These are phyloP conservation scores for Fusarium mexicanum DNA, from an alignment of 2,329 filamentous ascomycete genomes.

Conservation along the genomic window DNA sequence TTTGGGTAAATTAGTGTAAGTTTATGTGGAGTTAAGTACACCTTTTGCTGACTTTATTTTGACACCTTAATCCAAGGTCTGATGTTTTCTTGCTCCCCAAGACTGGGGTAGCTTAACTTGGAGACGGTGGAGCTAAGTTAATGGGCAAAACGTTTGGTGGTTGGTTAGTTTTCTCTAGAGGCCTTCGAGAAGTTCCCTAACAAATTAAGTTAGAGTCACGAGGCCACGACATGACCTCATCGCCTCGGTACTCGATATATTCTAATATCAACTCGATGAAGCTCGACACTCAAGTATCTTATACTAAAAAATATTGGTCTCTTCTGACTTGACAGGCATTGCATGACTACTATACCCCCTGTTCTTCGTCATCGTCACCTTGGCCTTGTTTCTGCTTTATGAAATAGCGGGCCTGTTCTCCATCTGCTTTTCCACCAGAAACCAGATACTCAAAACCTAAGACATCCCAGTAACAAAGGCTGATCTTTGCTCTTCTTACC, in stretches of 20 bases:
- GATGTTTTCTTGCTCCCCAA: background rate
- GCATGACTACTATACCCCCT: background rate
- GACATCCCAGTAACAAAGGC: constrained; percentile 18
- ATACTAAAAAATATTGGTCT: background rate
- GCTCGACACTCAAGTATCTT: background rate
- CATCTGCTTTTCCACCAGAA: constrained; percentile 3
- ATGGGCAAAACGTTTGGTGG: constrained; percentile 11
- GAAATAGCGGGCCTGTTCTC: constrained; percentile 21
- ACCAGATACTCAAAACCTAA: constrained; percentile 2
- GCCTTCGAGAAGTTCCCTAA: constrained; percentile 21
- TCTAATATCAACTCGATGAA: background rate
- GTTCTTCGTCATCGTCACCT: background rate
- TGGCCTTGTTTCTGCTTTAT: constrained; percentile 36
- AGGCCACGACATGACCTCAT: constrained; percentile 39
- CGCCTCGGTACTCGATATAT: constrained; percentile 3
- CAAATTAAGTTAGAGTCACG: constrained; percentile 26
- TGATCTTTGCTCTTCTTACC: constrained; percentile 15
- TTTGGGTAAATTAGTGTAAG: accelerated
- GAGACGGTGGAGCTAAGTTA: constrained; percentile 10
- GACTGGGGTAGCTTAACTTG: constrained; percentile 7
- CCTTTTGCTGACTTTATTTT: accelerated
- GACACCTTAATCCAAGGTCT: background rate
- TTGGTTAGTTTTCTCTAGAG: constrained; percentile 12
- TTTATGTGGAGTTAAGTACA: accelerated
- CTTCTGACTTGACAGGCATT: background rate